Conservation (phyloP, 2,329 filamentous ascomycete species). For the Apiospora hydei region DNA sequence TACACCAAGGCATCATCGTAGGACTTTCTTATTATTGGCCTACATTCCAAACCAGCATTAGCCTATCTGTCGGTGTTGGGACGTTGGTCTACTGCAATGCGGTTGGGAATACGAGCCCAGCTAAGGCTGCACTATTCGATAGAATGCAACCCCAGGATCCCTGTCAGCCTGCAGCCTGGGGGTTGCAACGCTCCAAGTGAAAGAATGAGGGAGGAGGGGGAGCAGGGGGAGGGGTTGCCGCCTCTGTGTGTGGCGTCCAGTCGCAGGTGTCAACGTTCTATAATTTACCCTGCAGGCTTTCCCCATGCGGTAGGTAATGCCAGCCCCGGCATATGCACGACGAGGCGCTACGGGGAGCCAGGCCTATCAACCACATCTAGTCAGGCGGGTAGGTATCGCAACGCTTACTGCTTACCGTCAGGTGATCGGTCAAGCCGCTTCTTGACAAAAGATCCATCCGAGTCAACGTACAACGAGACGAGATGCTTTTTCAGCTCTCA, state of each 20-base stretch:
- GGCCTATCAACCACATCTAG: not conserved
- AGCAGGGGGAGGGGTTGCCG: not conserved
- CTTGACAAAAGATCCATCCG: not conserved
- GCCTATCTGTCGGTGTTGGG: not conserved
- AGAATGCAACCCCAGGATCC: not conserved
- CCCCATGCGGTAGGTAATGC: not conserved
- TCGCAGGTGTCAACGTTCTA: not conserved
- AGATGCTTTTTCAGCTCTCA: not conserved
- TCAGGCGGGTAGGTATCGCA: not conserved
- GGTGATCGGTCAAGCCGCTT: not conserved
- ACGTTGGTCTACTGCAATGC: not conserved
- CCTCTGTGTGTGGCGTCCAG: not conserved
- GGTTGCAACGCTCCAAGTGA: not conserved
- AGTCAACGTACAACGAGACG: not conserved
- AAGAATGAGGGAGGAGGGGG: not conserved
- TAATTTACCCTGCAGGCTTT: conserved; percentile 1
- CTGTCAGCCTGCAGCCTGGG: not conserved
- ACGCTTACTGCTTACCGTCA: not conserved
- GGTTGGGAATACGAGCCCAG: conserved; percentile 5
- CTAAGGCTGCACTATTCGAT: conserved; percentile 3
- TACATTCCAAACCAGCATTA: not conserved
- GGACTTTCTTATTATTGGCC: not conserved
- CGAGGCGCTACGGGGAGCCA: not conserved
- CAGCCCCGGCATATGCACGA: not conserved
- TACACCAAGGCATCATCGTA: not conserved